Conservation (phyloP, 163 green algal genomes). For the Coccomyxa subellipsoidea region DNA sequence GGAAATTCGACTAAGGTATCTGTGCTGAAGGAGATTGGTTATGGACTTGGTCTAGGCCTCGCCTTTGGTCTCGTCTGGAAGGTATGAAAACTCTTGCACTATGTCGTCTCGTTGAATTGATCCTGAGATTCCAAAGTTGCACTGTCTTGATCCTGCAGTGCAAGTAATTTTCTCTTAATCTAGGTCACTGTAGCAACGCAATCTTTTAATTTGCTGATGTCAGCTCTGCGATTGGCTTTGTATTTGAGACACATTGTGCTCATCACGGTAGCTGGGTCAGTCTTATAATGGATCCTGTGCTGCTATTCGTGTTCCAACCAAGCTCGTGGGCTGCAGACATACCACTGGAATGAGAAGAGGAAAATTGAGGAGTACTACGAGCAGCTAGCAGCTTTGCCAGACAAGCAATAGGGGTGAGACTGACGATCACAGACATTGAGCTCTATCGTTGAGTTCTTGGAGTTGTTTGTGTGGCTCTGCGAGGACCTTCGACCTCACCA, state of each 20-base stretch:
- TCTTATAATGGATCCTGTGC: background rate
- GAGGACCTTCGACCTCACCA: no score
- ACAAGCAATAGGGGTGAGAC: background rate
- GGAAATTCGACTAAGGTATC: constrained; percentile 8
- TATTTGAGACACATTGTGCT: background rate
- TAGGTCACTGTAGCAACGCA: no score
- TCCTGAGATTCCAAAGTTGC: no score
- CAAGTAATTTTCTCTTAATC: no score
- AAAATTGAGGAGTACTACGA: constrained; percentile 31
- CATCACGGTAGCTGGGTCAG: background rate
- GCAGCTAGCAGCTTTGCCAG: background rate
- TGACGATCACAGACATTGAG: background rate
- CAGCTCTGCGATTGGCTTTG: no score
- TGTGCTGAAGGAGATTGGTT: constrained; percentile 12
- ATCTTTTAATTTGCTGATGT: no score
- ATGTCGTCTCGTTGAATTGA: no score
- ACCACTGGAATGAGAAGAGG: constrained; percentile 35
- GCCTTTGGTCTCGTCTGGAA: constrained; percentile 21
- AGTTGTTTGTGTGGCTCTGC: no score
- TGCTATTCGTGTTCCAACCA: background rate
- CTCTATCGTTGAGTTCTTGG: background rate
- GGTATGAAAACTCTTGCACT: constrained; percentile 4
- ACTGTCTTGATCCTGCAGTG: no score
- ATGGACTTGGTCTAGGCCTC: constrained; percentile 13
- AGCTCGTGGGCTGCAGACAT: constrained; percentile 6